phyloP scores from a whole-genome alignment of 768 basidiomycete genomes.

The Gautieria morchelliformis region DNA sequence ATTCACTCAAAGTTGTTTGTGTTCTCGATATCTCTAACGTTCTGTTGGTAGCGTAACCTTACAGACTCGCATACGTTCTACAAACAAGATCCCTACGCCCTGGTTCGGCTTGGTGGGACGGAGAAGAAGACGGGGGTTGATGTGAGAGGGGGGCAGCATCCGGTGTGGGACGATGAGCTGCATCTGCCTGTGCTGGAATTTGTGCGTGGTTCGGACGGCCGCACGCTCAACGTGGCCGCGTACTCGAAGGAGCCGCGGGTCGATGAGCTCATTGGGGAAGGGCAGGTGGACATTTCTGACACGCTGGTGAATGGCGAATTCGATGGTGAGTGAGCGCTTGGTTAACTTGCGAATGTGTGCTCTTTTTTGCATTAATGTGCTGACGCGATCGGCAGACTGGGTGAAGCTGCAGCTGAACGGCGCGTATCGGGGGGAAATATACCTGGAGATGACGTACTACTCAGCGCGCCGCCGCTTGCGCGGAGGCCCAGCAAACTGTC shows the following conservation, averaged over 20 bases:
- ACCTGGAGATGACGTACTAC: slow-evolving; percentile 91
- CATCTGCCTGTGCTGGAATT: slow-evolving; percentile 64
- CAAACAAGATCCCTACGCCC: slow-evolving; percentile 85
- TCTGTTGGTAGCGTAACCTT: slow-evolving; percentile 43
- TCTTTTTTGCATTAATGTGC: slow-evolving; percentile 17
- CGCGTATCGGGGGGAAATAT: slow-evolving; percentile 72
- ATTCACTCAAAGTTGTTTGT: background rate
- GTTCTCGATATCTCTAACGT: background rate
- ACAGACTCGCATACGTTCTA: slow-evolving; percentile 77
- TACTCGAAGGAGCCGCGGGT: slow-evolving; percentile 73
- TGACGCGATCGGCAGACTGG: slow-evolving; percentile 46
- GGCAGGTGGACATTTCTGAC: slow-evolving; percentile 62
- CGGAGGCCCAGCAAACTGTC: slow-evolving; percentile 11
- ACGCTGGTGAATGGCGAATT: slow-evolving; percentile 83
- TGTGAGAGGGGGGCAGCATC: slow-evolving; percentile 85
- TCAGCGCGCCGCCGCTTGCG: slow-evolving; percentile 48
- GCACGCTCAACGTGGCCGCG: slow-evolving; percentile 61
- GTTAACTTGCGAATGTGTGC: too few relatives aligned
- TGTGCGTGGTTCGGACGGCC: slow-evolving; percentile 38
- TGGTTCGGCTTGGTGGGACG: slow-evolving; percentile 47
- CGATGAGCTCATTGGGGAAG: slow-evolving; percentile 68
- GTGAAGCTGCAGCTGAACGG: slow-evolving; percentile 48
- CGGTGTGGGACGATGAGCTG: slow-evolving; percentile 86
- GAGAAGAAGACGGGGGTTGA: slow-evolving; percentile 66
- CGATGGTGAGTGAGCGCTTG: slow-evolving; percentile 82